These are phyloP conservation scores for Solanum rostratum DNA, from an alignment of 257 asterid species.

Conservation along the genomic window DNA sequence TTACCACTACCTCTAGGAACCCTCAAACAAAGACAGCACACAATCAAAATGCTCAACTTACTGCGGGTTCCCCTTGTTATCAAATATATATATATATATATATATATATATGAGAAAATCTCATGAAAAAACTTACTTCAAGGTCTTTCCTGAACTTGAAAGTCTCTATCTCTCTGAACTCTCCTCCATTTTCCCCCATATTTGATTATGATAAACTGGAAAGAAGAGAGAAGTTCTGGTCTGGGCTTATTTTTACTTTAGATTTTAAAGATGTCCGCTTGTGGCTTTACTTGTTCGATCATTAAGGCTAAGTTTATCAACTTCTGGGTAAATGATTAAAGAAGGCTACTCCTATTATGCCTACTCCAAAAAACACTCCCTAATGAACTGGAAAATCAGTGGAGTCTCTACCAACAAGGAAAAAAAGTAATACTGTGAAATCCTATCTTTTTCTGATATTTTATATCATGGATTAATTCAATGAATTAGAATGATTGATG, in stretches of 20 bases:
- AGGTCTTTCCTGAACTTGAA: not conserved
- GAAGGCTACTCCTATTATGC: not conserved
- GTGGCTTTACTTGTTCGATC: not conserved
- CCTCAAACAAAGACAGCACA: not conserved
- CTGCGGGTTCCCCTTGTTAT: no score
- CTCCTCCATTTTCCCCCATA: not conserved
- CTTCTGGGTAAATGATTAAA: not conserved
- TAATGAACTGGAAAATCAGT: not conserved
- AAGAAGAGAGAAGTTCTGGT: not conserved
- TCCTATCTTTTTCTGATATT: not conserved
- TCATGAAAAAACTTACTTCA: not conserved
- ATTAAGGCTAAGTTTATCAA: not conserved
- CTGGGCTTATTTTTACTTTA: not conserved
- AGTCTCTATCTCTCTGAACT: not conserved
- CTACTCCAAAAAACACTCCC: not conserved
- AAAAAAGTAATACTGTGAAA: not conserved
- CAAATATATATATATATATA: no score
- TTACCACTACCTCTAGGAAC: no score
- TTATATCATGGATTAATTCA: not conserved
- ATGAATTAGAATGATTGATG: not conserved
- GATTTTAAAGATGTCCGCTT: not conserved
- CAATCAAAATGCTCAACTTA: not conserved
- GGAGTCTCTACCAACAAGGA: not conserved
- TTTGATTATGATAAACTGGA: not conserved
- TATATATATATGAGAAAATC: not conserved